Evolutionary conservation across 768 basidiomycete genomes (phyloP).

Genomic region (Macrocybe gigantea): DNA sequence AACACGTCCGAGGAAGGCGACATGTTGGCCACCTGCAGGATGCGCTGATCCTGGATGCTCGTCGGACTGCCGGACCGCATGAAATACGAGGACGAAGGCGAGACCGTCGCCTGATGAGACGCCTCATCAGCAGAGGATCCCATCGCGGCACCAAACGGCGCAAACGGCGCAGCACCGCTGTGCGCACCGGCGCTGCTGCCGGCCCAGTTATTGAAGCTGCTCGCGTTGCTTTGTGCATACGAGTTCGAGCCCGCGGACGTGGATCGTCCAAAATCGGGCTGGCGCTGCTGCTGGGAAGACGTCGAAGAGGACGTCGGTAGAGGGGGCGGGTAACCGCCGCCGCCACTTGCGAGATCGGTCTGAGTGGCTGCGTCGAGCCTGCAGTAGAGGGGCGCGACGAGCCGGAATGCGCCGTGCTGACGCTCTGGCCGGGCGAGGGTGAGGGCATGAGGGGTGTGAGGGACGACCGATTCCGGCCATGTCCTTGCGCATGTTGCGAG

Average conservation of each 20-base stretch:
- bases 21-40: conserved; percentile 32
- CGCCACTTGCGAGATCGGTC: conserved; percentile 12
- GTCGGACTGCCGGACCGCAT: conserved; percentile 35
- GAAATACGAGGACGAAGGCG: conserved; percentile 10
- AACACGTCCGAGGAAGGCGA: conserved; percentile 7
- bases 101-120: not conserved
- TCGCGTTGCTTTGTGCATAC: too few relatives aligned
- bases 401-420: conserved; percentile 15
- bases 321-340: not conserved
- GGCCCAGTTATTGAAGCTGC: conserved; percentile 9
- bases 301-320: too few relatives aligned
- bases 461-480: conserved; percentile 16
- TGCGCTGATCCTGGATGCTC: conserved; percentile 29
- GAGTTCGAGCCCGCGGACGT: not conserved
- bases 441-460: conserved; percentile 22
- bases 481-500: conserved; percentile 13
- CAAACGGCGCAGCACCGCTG: conserved; percentile 8
- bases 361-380: conserved; percentile 31
- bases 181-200: conserved; percentile 12
- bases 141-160: conserved; percentile 8
- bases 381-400: conserved; percentile 41
- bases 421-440: conserved; percentile 16
- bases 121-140: conserved; percentile 2
- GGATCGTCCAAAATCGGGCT: conserved; percentile 4
- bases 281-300: conserved; percentile 8